Percentiles rank a stretch among this genome's conserved stretches.
Evolutionary conservation across 768 basidiomycete genomes (phyloP).

Genomic region (Polyporus arcularius): DNA sequence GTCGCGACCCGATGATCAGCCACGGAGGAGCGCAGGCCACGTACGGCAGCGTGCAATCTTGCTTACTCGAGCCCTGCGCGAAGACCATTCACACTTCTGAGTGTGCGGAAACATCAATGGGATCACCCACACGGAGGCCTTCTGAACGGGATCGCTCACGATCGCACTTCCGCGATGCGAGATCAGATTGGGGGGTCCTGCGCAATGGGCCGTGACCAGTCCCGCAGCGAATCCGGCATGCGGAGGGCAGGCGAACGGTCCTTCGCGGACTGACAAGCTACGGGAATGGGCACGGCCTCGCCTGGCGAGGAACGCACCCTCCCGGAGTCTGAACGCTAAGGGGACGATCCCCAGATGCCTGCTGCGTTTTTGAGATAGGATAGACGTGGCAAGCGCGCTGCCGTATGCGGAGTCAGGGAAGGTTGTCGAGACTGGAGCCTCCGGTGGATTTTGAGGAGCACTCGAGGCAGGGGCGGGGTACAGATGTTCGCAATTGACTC

Average conservation of each 20-base stretch:
- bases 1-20: too few species aligned
- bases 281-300: constrained; percentile 9
- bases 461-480: background rate
- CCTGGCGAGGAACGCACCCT: constrained; percentile 14
- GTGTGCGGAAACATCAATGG: background rate
- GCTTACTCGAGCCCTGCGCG: background rate
- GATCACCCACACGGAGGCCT: background rate
- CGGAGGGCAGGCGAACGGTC: background rate
- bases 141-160: background rate
- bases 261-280: constrained; percentile 8
- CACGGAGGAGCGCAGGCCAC: too few species aligned
- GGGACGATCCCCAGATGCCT: constrained; percentile 11
- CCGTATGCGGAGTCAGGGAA: constrained; percentile 4
- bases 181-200: background rate
- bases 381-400: background rate
- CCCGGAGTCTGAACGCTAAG: constrained; percentile 16
- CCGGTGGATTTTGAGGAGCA: background rate
- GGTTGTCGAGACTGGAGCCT: background rate
- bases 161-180: background rate
- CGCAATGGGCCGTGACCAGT: background rate
- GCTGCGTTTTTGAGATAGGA: background rate
- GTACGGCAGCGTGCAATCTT: too few species aligned
- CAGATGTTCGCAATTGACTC: background rate
- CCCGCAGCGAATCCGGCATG: background rate
- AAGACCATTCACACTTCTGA: background rate